phyloP scores from a whole-genome alignment of 164 flowering plant genomes.

The Sextonia rubra region DNA sequence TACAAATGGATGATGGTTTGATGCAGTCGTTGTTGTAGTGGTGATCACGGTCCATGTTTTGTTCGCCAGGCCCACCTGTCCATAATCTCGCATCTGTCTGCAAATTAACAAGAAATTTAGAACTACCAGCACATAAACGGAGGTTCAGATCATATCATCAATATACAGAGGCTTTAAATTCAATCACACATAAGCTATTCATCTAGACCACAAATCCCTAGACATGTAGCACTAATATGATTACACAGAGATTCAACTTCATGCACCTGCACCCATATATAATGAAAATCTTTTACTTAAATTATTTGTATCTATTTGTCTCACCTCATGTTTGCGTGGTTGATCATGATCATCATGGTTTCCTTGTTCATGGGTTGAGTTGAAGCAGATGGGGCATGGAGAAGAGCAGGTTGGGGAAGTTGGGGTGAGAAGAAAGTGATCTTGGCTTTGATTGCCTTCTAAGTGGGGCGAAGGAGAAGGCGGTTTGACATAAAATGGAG shows the following conservation, averaged over 20 bases:
- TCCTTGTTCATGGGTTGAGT: constrained; percentile 21
- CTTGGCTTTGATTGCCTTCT: constrained; percentile 26
- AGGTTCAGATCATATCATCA: not conserved
- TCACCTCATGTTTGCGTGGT: not conserved
- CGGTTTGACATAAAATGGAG: constrained; percentile 20
- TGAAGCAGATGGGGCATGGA: constrained; percentile 22
- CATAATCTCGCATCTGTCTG: not conserved
- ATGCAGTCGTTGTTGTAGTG: constrained; percentile 2
- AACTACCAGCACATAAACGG: not conserved
- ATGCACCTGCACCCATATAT: not conserved
- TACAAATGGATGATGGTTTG: constrained; percentile 18
- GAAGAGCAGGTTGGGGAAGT: constrained; percentile 21
- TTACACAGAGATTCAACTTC: too few species aligned
- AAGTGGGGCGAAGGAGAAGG: constrained; percentile 14
- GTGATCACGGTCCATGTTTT: not conserved
- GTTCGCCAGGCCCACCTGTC: not conserved
- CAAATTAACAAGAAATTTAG: not conserved
- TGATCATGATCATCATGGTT: constrained; percentile 4
- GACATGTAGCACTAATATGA: too few species aligned
- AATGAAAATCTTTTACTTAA: not conserved
- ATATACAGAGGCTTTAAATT: not conserved
- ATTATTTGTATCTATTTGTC: not conserved
- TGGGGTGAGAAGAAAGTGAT: constrained; percentile 11
- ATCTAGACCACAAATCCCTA: too few species aligned
- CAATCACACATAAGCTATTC: not conserved